Base-by-base conservation (phyloP, 2,329 filamentous ascomycete genomes). In the Clonostachys rosea region DNA sequence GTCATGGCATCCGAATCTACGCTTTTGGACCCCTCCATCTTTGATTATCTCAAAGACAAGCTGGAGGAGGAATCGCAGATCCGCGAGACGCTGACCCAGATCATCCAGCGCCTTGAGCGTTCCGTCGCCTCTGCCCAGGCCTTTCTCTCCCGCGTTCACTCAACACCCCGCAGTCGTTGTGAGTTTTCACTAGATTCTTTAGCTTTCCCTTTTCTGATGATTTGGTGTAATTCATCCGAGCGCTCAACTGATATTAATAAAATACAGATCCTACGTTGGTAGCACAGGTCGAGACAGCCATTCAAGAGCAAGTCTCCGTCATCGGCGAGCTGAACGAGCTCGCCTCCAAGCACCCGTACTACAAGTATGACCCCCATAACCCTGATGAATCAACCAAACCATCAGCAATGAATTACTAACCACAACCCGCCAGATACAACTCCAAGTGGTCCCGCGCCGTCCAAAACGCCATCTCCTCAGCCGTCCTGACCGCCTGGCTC, bases 271-370 rank as follows among this genome's bases (percentile, higher is more conserved):
- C 49, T 13, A 39, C 39, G 5, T 74, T 96, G 34, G 75, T 96
- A 40, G 72, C 78, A 11, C 79, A 87, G 54, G 84, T 89, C 2
- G 80, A 90, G 50, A 79, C 81, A n/a, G 74, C 72, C 48, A 87
- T 97, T 62, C 73, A 79, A 52, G 79, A 87, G 35, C 83, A 95
- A 64, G 78, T 88, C 47, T 73, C 81, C 43, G 86, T 85, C 41
- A 78, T 96, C 42, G 70, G 74, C 48, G 82, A 85, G 55, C 80
- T 99, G 41, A 79, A 82, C 51, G 69, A 76, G 47, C 79, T 89
- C 47, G 90, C 91, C 3, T 91, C 90, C 24, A 79, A 88, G 63
- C 86, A 95, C 59, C 92, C 94, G 0, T 99, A 97, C 75, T 99
- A 97, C 83, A 96, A 96, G 79, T 96, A 61, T 42, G 68, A 50